Evolutionary conservation across 2,329 filamentous ascomycete genomes (phyloP).

Genomic region (Thyridium curvatum): DNA sequence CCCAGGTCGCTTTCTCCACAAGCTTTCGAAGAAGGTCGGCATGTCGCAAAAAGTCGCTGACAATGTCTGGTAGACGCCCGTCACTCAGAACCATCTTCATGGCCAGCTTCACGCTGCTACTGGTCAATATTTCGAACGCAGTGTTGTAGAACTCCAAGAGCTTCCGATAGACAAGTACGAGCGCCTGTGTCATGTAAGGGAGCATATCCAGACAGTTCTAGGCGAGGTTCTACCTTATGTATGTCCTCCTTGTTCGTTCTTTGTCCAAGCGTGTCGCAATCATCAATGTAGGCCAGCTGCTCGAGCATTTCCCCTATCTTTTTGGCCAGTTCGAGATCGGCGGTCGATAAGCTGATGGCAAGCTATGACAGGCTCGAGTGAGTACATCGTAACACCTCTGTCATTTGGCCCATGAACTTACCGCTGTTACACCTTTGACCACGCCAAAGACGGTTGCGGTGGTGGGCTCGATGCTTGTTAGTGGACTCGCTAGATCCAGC

Average conservation of each 20-base stretch:
- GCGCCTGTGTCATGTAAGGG: constrained; percentile 4
- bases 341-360: constrained; percentile 16
- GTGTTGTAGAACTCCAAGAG: constrained; percentile 17
- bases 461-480: constrained; percentile 15
- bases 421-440: constrained; percentile 16
- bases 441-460: constrained; percentile 15
- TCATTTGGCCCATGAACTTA: constrained; percentile 8
- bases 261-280: constrained; percentile 20
- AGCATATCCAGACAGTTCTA: too few species aligned
- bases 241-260: constrained; percentile 8
- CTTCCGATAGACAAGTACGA: constrained; percentile 18
- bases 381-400: neutral
- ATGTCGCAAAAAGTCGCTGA: constrained; percentile 17
- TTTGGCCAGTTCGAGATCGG: constrained; percentile 13
- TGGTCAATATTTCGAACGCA: constrained; percentile 15
- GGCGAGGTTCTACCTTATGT: too few species aligned
- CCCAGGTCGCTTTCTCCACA: constrained; percentile 14
- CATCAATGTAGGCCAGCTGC: constrained; percentile 20
- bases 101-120: constrained; percentile 12
- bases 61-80: constrained; percentile 14
- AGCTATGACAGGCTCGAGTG: constrained; percentile 7
- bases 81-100: constrained; percentile 15
- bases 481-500: constrained; percentile 9
- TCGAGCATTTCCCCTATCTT: constrained; percentile 19
- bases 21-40: constrained; percentile 16